Conservation (phyloP, 306 rosid species). For the Vigna angularis region DNA sequence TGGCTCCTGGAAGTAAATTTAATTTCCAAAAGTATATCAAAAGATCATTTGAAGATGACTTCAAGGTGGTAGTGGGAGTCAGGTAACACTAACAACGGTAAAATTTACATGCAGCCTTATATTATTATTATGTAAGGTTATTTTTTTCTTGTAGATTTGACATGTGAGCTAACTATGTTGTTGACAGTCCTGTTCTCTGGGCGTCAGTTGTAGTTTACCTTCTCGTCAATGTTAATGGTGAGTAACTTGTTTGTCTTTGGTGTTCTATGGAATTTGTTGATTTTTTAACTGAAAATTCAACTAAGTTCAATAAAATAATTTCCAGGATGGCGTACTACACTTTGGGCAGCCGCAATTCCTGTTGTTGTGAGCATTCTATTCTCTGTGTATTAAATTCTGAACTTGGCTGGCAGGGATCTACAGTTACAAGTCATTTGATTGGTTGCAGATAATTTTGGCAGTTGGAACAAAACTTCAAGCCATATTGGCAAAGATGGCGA, state of each 20-base stretch:
- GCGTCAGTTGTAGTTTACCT: conserved; percentile 80
- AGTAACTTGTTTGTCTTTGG: conserved; percentile 38
- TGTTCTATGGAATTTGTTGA: background rate
- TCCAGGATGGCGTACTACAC: conserved; percentile 77
- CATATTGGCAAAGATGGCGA: conserved; percentile 86
- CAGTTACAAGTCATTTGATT: conserved; percentile 27
- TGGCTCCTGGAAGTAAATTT: conserved; percentile 88
- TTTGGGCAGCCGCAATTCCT: conserved; percentile 84
- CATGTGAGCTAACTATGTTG: conserved; percentile 44
- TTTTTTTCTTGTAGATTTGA: conserved; percentile 28
- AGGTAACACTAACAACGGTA: conserved; percentile 57
- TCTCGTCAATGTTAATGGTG: conserved; percentile 76
- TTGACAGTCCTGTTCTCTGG: conserved; percentile 91
- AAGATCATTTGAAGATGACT: conserved; percentile 96
- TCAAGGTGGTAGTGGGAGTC: conserved; percentile 85
- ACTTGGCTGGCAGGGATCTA: conserved; percentile 28
- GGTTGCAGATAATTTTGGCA: conserved; percentile 79
- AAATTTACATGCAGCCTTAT: conserved; percentile 5
- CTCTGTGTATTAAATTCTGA: background rate
- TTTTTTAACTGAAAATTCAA: conserved; percentile 16
- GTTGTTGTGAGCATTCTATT: conserved; percentile 61
- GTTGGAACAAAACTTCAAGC: conserved; percentile 93
- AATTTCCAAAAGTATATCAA: conserved; percentile 91
- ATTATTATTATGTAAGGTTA: conserved; percentile 4
- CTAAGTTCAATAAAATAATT: conserved; percentile 20